Evolutionary conservation across 306 rosid genomes (phyloP), one percentile per base, ranked within the genome.

Genomic region (Ziziphus jujuba): DNA sequence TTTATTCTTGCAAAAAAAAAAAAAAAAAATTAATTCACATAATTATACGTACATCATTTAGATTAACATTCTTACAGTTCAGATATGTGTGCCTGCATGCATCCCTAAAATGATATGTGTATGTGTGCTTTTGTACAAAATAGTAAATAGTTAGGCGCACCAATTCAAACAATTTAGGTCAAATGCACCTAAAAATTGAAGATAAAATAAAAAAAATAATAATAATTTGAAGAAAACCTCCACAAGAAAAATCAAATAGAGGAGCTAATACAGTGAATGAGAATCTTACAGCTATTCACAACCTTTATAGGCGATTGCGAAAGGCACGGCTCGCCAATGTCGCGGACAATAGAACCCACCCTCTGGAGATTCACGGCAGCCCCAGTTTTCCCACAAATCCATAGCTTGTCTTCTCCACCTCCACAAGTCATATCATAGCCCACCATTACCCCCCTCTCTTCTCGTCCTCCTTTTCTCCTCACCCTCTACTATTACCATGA

Each of bases 321-420:
- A 60, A 89, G 87, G 85, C 95, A 91, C 0, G 96, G 96, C 69
- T 91, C 90, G 63, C 93, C 83, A 77, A 88, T 86, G 68, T 84
- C 87, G 20, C 96, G 91, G 31, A 85, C 82, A 23, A 88, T 80
- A 52, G 89, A 88, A 78, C 90, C 79, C 71, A 90, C 75, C 77
- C 73, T 86, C 49, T 78, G 82, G 44, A 86, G 74, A 86, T 83
- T 86, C 63, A 83, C 81, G 34, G 79, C 75, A 25, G 73, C 75
- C 28, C 84, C 87, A 48, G 79, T 75, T 80, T 77, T 90, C 67
- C 83, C 95, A 66, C 92, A 90, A 77, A 68, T 76, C 88, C 97
- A 91, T 84, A 71, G 82, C 72, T 74, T 81, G 11, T 69, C 84
- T 54, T 58, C 77, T 49, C 80, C 75, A 77, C 87, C 78, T 61